Evolutionary conservation across 371 early-diverging fungal species (phyloP), one percentile per base, ranked within the genome.

Genomic region (Mucor plumbeus): DNA sequence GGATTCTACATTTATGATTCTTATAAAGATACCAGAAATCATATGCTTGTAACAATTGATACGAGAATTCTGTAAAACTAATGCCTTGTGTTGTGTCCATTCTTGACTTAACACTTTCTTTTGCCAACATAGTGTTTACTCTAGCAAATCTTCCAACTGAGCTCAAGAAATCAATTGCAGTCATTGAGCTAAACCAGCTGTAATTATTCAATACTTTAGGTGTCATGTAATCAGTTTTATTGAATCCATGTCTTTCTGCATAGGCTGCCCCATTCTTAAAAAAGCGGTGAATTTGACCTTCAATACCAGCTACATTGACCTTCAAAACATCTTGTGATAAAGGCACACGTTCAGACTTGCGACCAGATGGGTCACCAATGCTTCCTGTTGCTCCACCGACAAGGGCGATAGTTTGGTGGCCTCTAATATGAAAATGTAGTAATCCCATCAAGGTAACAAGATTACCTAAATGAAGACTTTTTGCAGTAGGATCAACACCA

Each of bases 401-500:
- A 70, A 97, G 83, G 14, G 94, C 92, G 43, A 96, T 89, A 14
- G 90, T 87, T 63, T 84, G 83, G 76, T 96, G 97, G 0, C 96
- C 97, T n/a, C 78, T 82, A 50, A 90, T 79, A 53, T 92, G 90
- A 67, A 97, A 95, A 77, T 94, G 95, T 14, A 96, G 78, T 60
- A 95, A 74, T 1, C 91, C 90, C 76, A 94, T 89, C n/a, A 97
- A 75, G 5, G 91, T 85, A 1, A 96, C 85, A 44, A 97, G 83
- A 75, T 97, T 97, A 26, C 98, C 97, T 15, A 95, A 79, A 71
- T 97, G 98, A 35, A 97, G 82, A 67, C 92, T 92, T 34, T 76
- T 72, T n/a, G 98, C 98, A 0, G 96, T 97, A 7, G 98, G 98
- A 76, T 97, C 97, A n/a, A 97, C 91, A 38, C 98, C 98, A 71